Percentiles rank a stretch among this genome's conserved stretches.
Conservation (phyloP, 2,329 filamentous ascomycete species). For the Pseudocercospora fijiensis region DNA sequence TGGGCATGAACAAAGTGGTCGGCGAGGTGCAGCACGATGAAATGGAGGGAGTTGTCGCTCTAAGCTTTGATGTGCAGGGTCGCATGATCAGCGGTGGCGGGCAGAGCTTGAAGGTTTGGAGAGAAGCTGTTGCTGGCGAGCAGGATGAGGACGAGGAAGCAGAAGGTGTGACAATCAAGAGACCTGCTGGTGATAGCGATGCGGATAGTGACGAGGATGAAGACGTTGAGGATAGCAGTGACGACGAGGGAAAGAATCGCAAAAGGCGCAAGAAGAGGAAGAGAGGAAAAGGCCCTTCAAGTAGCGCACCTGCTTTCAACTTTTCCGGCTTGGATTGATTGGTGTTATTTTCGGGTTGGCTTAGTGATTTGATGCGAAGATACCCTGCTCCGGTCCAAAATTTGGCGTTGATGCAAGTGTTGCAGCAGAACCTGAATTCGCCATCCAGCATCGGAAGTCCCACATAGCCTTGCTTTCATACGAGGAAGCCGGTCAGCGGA, state of each 20-base stretch:
- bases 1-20: constrained; percentile 71
- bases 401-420: not conserved
- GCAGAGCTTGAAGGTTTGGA: constrained; percentile 84
- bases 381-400: constrained; percentile 1
- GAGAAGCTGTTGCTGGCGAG: constrained; percentile 62
- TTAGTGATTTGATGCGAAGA: not conserved
- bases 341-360: not conserved
- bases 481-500: not conserved
- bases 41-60: constrained; percentile 75
- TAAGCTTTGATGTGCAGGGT: constrained; percentile 81
- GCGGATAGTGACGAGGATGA: constrained; percentile 46
- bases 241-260: constrained; percentile 47
- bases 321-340: constrained; percentile 37
- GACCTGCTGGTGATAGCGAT: constrained; percentile 48
- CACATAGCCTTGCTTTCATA: not conserved
- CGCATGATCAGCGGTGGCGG: constrained; percentile 90
- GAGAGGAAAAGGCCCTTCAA: constrained; percentile 37
- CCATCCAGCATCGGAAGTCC: not conserved
- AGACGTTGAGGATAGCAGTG: constrained; percentile 39
- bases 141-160: constrained; percentile 51
- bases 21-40: constrained; percentile 74
- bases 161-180: constrained; percentile 39
- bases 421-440: not conserved
- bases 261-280: constrained; percentile 47
- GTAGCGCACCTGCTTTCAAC: constrained; percentile 25